These are phyloP conservation scores for Xylaria sp. DNA, from an alignment of 2,329 filamentous ascomycete species.

Conservation along the genomic window DNA sequence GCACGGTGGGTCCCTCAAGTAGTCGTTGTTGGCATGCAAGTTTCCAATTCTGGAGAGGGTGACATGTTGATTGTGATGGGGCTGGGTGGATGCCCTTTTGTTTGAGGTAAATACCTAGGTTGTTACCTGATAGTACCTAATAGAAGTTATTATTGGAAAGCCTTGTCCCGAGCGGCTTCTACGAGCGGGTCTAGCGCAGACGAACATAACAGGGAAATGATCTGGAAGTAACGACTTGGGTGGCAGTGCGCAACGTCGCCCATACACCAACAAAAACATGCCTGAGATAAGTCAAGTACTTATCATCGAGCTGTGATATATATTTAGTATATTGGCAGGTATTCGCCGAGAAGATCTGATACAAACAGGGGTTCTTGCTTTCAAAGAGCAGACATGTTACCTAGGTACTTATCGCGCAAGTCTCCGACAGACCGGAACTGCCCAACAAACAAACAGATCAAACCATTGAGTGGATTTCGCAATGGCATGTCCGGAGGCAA, in stretches of 20 bases:
- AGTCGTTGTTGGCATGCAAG: not conserved
- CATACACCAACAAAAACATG: not conserved
- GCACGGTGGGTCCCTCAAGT: not conserved
- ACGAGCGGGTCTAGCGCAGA: not conserved
- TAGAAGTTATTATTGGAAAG: slow-evolving; percentile 25
- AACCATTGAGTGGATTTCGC: not conserved
- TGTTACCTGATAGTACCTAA: not conserved
- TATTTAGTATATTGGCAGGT: not conserved
- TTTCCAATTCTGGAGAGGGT: not conserved
- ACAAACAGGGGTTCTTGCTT: not conserved
- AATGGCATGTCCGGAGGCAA: not conserved
- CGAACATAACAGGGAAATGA: not conserved
- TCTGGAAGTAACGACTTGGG: not conserved
- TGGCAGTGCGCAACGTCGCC: not conserved
- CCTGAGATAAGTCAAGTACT: not conserved
- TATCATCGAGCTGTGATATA: not conserved
- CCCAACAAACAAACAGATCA: slow-evolving; percentile 8
- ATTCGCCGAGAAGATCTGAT: not conserved
- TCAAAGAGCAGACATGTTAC: not conserved
- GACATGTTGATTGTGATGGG: not conserved
- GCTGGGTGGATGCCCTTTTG: too few species aligned
- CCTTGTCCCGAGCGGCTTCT: not conserved
- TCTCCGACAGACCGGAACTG: slow-evolving; percentile 9
- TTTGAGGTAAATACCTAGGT: not conserved
- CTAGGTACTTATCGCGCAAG: not conserved